These are phyloP conservation scores for Wallacemonas rigidus DNA, from an alignment of 208 protist genomes.

Conservation along the genomic window DNA sequence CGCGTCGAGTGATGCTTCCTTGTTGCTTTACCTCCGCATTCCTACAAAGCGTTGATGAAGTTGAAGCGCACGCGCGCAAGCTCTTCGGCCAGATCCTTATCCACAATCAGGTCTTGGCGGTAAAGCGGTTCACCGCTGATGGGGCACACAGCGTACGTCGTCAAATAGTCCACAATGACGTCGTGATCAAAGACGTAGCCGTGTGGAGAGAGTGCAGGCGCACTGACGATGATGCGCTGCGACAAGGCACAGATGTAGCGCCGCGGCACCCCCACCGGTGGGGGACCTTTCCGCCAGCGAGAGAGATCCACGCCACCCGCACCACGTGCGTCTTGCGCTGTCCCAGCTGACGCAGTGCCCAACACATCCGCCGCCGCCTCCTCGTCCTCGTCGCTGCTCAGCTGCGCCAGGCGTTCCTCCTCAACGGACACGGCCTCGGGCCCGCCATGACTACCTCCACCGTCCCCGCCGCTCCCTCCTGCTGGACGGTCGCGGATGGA, in stretches of 20 bases:
- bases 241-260: slow-evolving; percentile 56
- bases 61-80: slow-evolving; percentile 37
- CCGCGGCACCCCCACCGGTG: slow-evolving; percentile 31
- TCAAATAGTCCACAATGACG: slow-evolving; percentile 41
- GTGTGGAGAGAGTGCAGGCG: slow-evolving; percentile 44
- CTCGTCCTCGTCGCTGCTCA: slow-evolving; percentile 22
- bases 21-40: too few relatives aligned
- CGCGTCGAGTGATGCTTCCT: too few relatives aligned
- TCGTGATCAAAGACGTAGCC: slow-evolving; percentile 52
- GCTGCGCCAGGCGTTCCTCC: slow-evolving; percentile 3
- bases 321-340: too few relatives aligned
- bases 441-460: slow-evolving; percentile 19
- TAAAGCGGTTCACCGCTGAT: slow-evolving; percentile 43
- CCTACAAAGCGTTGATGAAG: slow-evolving; percentile 28
- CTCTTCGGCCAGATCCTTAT: slow-evolving; percentile 39
- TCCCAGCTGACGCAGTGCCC: too few relatives aligned
- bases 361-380: background rate
- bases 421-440: slow-evolving; percentile 10
- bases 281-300: slow-evolving; percentile 34
- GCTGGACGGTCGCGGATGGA: slow-evolving; percentile 13
- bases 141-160: slow-evolving; percentile 34
- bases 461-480: background rate
- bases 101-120: slow-evolving; percentile 38
- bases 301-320: slow-evolving; percentile 17
- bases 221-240: slow-evolving; percentile 32